These are phyloP conservation scores for Phyllosticta citribraziliensis DNA, from an alignment of 2,329 filamentous ascomycete genomes.

Conservation along the genomic window DNA sequence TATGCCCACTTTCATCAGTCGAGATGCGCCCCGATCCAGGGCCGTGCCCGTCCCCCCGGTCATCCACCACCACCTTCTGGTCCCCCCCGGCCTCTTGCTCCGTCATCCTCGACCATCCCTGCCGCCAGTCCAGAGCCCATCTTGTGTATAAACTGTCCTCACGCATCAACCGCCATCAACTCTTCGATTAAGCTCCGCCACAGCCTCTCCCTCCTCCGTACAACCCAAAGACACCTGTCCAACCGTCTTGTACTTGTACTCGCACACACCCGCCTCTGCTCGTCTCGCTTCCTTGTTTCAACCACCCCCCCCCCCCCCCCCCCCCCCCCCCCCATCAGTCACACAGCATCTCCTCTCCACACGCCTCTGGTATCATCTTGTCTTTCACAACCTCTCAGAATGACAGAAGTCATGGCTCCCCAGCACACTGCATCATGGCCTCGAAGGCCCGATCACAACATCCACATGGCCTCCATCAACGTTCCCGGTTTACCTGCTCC, in stretches of 20 bases:
- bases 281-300: constrained; percentile 7
- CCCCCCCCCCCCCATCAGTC: constrained; percentile 8
- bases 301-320: no score
- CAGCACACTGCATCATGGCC: constrained; percentile 10
- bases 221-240: constrained; percentile 5
- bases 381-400: constrained; percentile 9
- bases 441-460: constrained; percentile 4
- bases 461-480: constrained; percentile 8
- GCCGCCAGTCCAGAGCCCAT: neutral
- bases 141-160: constrained; percentile 10
- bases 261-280: constrained; percentile 8
- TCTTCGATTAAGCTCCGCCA: constrained; percentile 11
- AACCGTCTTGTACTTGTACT: constrained; percentile 11
- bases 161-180: constrained; percentile 5
- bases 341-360: constrained; percentile 8
- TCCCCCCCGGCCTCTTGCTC: constrained; percentile 6
- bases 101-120: constrained; percentile 10
- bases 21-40: neutral
- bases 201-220: constrained; percentile 6
- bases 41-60: neutral
- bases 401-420: constrained; percentile 11
- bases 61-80: neutral
- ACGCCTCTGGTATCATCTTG: constrained; percentile 11
- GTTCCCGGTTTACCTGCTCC: constrained; percentile 1
- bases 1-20: constrained; percentile 4